These are phyloP conservation scores for Xylariaceae sp. DNA, from an alignment of 2,329 filamentous ascomycete genomes.

Conservation along the genomic window DNA sequence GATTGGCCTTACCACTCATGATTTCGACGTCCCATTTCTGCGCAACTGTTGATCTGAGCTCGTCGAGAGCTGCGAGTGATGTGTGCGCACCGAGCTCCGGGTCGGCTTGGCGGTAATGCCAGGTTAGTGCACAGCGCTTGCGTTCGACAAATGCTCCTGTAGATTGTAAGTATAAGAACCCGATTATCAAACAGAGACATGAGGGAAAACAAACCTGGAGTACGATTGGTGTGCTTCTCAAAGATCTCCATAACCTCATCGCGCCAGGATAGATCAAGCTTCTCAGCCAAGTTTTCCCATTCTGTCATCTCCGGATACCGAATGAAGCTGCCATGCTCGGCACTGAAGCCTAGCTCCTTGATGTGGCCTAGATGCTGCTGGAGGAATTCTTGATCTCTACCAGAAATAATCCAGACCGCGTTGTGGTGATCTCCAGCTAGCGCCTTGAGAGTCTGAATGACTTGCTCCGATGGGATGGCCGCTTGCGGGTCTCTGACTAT, in stretches of 20 bases:
- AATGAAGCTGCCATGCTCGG: slow-evolving; percentile 96
- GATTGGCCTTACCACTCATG: slow-evolving; percentile 93
- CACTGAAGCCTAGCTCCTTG: slow-evolving; percentile 80
- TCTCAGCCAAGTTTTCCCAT: slow-evolving; percentile 87
- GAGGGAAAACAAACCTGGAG: slow-evolving; percentile 57
- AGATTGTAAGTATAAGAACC: slow-evolving; percentile 10
- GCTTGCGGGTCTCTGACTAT: slow-evolving; percentile 89
- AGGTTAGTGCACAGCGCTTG: slow-evolving; percentile 90
- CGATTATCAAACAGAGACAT: neutral
- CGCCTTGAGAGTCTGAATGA: slow-evolving; percentile 72
- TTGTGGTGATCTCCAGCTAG: slow-evolving; percentile 78
- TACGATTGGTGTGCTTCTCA: slow-evolving; percentile 80
- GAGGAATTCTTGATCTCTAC: slow-evolving; percentile 86
- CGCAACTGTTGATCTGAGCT: slow-evolving; percentile 70
- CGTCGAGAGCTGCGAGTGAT: slow-evolving; percentile 73
- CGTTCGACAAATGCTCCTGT: slow-evolving; percentile 84
- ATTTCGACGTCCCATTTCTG: slow-evolving; percentile 88
- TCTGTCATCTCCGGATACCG: slow-evolving; percentile 67
- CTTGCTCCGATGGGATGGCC: slow-evolving; percentile 78
- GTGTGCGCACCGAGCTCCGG: slow-evolving; percentile 78
- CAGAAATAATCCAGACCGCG: slow-evolving; percentile 96
- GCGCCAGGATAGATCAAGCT: slow-evolving; percentile 89
- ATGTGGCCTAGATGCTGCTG: slow-evolving; percentile 92
- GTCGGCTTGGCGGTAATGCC: slow-evolving; percentile 93
- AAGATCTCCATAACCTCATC: slow-evolving; percentile 77